Evolutionary conservation across 495 filamentous ascomycete genomes (phyloP).

Genomic region (Tuber indicum): DNA sequence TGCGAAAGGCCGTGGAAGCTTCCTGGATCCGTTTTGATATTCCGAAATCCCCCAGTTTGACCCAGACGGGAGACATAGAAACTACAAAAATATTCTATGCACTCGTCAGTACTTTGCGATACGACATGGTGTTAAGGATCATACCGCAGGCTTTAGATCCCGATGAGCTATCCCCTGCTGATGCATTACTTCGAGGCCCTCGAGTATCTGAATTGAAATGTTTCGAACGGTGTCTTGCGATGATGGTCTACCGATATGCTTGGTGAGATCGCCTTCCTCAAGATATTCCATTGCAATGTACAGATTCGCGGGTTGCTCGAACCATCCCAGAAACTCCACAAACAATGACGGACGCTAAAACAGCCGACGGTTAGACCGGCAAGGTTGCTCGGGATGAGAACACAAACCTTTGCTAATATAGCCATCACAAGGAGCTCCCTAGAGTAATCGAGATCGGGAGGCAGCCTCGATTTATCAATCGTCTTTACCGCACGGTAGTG

Average conservation of each 20-base stretch:
- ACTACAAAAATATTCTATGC: conserved; percentile 16
- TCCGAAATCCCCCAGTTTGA: conserved; percentile 26
- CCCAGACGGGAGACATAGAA: conserved; percentile 10
- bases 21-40: conserved; percentile 12
- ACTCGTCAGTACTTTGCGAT: background rate
- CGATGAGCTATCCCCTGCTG: conserved; percentile 15
- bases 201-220: conserved; percentile 13
- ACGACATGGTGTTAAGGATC: background rate
- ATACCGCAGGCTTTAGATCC: conserved; percentile 13
- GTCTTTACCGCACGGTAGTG: background rate
- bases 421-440: background rate
- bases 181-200: conserved; percentile 21
- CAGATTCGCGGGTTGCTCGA: background rate
- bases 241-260: background rate
- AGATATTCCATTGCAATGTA: conserved; percentile 21
- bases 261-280: conserved; percentile 5
- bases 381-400: background rate
- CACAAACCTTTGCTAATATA: background rate
- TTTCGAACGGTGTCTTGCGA: background rate
- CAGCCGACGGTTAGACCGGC: background rate
- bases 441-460: background rate
- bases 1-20: conserved; percentile 10
- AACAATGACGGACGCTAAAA: conserved; percentile 37
- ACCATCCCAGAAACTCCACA: conserved; percentile 53
- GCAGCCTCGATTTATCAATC: background rate